A percentile compares a stretch with the other conserved stretches of the same genome.
Conservation (phyloP, 179 eudicot species). For the Beta lomatogona region DNA sequence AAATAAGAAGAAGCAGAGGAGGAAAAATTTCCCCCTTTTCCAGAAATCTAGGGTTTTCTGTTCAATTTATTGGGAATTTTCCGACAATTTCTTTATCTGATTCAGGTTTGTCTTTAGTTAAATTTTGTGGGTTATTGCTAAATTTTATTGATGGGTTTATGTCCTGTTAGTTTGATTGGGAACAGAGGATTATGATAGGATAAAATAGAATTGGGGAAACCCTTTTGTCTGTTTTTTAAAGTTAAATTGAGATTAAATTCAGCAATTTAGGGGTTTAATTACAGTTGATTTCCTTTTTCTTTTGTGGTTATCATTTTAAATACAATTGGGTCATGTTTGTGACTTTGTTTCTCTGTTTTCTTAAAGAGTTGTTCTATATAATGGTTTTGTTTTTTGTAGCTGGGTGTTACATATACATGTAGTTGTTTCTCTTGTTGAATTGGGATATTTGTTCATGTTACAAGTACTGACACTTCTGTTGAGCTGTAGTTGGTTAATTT, state of each 20-base stretch:
- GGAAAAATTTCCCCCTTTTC: neutral
- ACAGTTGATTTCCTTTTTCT: neutral
- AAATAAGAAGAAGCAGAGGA: neutral
- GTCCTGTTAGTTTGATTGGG: neutral
- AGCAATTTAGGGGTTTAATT: neutral
- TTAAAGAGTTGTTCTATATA: neutral
- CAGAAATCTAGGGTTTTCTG: conserved; percentile 22
- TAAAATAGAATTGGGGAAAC: conserved; percentile 26
- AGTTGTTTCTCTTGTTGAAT: neutral
- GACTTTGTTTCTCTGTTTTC: neutral
- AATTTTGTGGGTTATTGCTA: conserved; percentile 19
- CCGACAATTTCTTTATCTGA: conserved; percentile 7
- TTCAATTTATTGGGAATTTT: neutral
- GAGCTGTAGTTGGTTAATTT: neutral
- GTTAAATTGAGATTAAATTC: neutral
- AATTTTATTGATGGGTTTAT: conserved; percentile 3
- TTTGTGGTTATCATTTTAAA: neutral
- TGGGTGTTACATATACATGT: neutral
- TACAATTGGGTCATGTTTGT: conserved; percentile 2
- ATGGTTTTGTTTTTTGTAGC: neutral
- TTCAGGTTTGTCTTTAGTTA: conserved; percentile 30
- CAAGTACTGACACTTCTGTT: neutral
- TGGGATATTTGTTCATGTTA: neutral
- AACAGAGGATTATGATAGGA: neutral
- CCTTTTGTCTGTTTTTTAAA: neutral